Evolutionary conservation across 2,329 filamentous ascomycete species (phyloP), one percentile per base, ranked within the genome.

Genomic region (Aspergillus ruber): DNA sequence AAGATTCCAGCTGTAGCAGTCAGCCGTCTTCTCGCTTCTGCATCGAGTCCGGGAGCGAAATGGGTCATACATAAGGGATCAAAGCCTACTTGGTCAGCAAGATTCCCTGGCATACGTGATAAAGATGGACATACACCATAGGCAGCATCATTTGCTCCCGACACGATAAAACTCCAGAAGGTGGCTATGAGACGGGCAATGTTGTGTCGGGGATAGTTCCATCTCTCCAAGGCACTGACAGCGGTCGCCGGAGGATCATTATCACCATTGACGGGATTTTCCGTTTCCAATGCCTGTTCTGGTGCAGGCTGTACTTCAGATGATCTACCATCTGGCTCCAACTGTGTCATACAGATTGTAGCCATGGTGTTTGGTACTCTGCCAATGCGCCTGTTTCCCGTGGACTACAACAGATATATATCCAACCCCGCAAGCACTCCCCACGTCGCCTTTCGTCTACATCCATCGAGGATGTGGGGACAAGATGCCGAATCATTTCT

Each of bases 81-180:
- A 79, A 58, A 39, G 76, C 68, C 74, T 6, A 10, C 9, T 17
- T 3, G 25, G 42, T 53, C 17, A 52, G 45, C 12, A 7, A 36
- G 20, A 25, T 29, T 23, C 6, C 20, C 17, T 3, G 15, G 6
- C 12, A 21, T 43, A 7, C 18, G 23, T 38, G 9, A 4, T 17
- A 3, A 15, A 13, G 36, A 8, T 6, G 1, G 13, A 66, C 75
- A 68, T 62, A 79, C 77, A 52, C 79, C 79, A 46, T 80, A 81
- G 9, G 77, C 77, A 2, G 77, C 74, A 62, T 82, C 79, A 46
- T 81, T 82, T 8, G 77, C 73, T 0, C 81, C 81, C 60, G 80
- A 76, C 1, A 80, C 74, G 4, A 80, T 57, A 50, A 84, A 79
- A 6, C 74, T 75, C 69, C 74, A 81, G 62, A 82, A 83, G 0